These are phyloP conservation scores for Suhomyces panamericanus DNA, from an alignment of 1,139 yeast genomes.

Conservation along the genomic window DNA sequence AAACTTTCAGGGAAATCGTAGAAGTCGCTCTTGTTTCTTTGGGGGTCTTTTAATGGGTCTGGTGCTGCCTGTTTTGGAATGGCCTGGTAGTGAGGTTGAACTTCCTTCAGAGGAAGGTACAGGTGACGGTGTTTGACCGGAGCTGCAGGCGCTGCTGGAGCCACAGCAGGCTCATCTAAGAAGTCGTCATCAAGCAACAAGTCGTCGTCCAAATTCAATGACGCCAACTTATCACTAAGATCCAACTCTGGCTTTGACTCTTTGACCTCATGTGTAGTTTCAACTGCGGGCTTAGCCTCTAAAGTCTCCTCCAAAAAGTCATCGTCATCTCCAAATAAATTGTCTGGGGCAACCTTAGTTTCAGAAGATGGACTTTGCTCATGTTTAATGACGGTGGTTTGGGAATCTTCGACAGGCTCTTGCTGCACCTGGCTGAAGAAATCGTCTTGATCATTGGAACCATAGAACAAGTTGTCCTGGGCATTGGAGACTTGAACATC, in stretches of 20 bases:
- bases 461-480: neutral
- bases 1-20: slow-evolving; percentile 76
- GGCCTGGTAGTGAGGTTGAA: slow-evolving; percentile 4
- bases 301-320: slow-evolving; percentile 17
- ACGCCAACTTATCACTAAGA: slow-evolving; percentile 15
- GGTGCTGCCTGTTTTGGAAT: slow-evolving; percentile 2
- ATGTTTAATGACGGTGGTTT: neutral
- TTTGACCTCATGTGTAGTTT: neutral
- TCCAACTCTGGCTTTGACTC: neutral
- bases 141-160: neutral
- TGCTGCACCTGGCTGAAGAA: neutral
- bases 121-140: neutral
- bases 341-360: slow-evolving; percentile 12
- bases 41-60: neutral
- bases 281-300: neutral
- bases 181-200: slow-evolving; percentile 42
- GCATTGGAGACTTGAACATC: neutral
- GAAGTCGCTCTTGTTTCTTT: slow-evolving; percentile 59
- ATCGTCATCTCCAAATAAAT: slow-evolving; percentile 19
- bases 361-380: neutral
- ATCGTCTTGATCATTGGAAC: neutral
- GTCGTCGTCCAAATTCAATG: slow-evolving; percentile 52
- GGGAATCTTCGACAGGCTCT: neutral
- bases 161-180: slow-evolving; percentile 15
- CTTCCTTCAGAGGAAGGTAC: slow-evolving; percentile 3